Evolutionary conservation across 2,329 filamentous ascomycete genomes (phyloP), one percentile per base, ranked within the genome.

Genomic region (Pseudogymnoascus sp.): DNA sequence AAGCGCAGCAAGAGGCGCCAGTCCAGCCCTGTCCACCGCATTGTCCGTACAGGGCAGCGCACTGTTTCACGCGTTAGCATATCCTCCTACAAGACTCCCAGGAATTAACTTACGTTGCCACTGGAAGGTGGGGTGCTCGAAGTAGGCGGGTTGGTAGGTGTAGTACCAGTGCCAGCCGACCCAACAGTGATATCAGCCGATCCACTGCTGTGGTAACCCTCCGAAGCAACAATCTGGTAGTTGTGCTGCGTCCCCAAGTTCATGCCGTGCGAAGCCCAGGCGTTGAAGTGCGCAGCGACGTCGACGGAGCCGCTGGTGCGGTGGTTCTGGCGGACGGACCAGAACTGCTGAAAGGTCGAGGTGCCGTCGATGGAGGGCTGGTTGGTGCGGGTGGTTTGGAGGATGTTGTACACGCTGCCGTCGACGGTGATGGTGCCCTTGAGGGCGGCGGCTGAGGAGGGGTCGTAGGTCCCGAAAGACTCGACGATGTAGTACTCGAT

Each of bases 401-500:
- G 78, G 14, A 69, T 66, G 42, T 82, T 76, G 72, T 85, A 86
- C 3, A 76, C 78, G 12, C 78, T 77, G 44, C 82, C 83, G 40
- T 84, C 82, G 18, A 73, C 74, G 16, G 75, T 78, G 66, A 85
- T 77, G 63, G 78, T 78, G 25, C 82, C 83, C 70, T 80, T 80
- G 65, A 75, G 74, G 1, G 75, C 78, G 66, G 76, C 77, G 16
- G 75, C 80, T 67, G 78, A 77, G 63, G 76, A 75, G 1, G 81
- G 81, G 50, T 81, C 76, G 68, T 83, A 79, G 42, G 76, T 77
- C 61, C 78, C 80, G 68, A 78, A 80, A n/a, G 76, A 72, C 64
- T 85, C 82, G 66, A 84, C 76, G 65, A 84, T 79, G 74, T 84
- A 84, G 74, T 84, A 84, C 68, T 84, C 82, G 70, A 84, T 75